Evolutionary conservation across 139 green algal genomes (phyloP).

Genomic region (Pleodorina starrii): DNA sequence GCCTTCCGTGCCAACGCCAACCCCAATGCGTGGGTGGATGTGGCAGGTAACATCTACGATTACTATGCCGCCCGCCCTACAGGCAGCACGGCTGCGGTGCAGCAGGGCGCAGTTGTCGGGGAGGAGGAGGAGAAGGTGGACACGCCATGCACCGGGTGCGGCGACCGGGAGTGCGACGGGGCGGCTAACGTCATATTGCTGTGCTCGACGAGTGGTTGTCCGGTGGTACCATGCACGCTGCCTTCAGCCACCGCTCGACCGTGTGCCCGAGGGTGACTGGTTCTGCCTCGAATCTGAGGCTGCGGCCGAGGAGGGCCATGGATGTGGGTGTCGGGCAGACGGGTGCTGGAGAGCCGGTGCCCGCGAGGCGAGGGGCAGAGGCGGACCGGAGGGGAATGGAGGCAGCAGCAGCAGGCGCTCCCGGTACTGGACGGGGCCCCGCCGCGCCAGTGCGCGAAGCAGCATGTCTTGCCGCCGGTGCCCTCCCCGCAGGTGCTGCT

Average conservation of each 20-base stretch:
- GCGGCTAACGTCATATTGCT: slow-evolving; percentile 5
- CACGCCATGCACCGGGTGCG: neutral
- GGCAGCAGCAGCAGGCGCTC: neutral
- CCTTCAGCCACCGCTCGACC: slow-evolving; percentile 5
- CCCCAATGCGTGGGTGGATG: neutral
- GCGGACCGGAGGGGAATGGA: neutral
- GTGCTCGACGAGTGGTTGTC: neutral
- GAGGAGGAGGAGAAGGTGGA: neutral
- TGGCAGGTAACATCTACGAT: slow-evolving; percentile 6
- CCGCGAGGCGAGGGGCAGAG: neutral
- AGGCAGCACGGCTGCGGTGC: neutral
- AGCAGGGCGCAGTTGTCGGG: too few species aligned
- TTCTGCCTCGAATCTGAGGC: neutral
- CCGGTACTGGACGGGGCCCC: neutral
- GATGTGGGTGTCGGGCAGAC: neutral
- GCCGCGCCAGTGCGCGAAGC: neutral
- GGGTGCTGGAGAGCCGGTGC: neutral
- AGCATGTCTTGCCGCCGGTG: neutral
- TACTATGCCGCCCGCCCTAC: neutral
- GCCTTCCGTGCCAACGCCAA: neutral
- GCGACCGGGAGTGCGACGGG: neutral
- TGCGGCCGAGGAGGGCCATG: neutral
- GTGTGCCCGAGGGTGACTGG: slow-evolving; percentile 1
- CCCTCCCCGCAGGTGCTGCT: neutral
- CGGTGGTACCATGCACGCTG: slow-evolving; percentile 18